Evolutionary conservation across 495 filamentous ascomycete genomes (phyloP).

Genomic region (Pseudotulostoma volvatum): DNA sequence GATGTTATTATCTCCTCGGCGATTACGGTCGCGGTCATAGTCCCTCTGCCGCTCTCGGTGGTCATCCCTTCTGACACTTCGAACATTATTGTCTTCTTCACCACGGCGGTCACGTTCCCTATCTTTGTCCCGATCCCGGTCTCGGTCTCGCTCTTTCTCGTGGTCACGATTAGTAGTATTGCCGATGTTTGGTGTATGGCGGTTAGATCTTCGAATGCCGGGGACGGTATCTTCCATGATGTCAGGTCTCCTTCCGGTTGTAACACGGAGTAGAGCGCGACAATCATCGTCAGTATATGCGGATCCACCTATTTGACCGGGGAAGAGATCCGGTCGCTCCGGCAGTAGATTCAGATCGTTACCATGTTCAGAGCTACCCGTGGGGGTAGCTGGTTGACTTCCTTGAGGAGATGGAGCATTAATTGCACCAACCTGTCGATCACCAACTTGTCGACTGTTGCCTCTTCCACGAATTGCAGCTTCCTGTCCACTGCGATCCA

Average conservation of each 20-base stretch:
- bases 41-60: conserved; percentile 20
- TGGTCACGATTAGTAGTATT: conserved; percentile 5
- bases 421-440: conserved; percentile 15
- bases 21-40: conserved; percentile 25
- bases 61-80: conserved; percentile 22
- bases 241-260: conserved; percentile 13
- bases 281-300: conserved; percentile 10
- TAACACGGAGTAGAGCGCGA: conserved; percentile 4
- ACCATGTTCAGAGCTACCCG: conserved; percentile 13
- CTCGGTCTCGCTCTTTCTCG: conserved; percentile 4
- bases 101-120: conserved; percentile 15
- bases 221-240: conserved; percentile 17
- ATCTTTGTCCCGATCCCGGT: conserved; percentile 8
- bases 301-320: conserved; percentile 4
- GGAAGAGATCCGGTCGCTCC: conserved; percentile 13
- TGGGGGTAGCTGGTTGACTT: conserved; percentile 14
- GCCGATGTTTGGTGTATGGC: conserved; percentile 9
- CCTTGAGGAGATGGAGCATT: conserved; percentile 18
- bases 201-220: conserved; percentile 14
- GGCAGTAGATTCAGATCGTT: conserved; percentile 7
- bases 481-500: conserved; percentile 18
- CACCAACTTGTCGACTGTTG: conserved; percentile 18
- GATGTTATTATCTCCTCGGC: conserved; percentile 19
- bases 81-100: conserved; percentile 12
- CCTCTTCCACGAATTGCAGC: conserved; percentile 26